Evolutionary conservation across 192 early-diverging fungal species (phyloP).

Genomic region (Phycomyces blakesleeanus): DNA sequence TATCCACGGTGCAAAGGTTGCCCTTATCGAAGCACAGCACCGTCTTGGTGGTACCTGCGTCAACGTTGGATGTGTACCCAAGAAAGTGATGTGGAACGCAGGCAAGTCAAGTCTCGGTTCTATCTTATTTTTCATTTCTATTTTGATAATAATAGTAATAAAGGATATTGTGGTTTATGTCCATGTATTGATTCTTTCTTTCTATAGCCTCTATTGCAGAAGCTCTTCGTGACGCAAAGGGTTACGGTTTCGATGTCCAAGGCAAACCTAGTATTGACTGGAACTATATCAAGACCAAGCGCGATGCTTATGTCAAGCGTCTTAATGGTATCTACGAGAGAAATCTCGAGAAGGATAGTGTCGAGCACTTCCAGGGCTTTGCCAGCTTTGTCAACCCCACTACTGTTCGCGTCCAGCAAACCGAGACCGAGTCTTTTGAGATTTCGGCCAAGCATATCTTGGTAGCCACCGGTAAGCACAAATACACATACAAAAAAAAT

Average conservation of each 20-base stretch:
- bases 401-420: conserved; percentile 55
- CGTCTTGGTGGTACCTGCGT: conserved; percentile 89
- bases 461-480: conserved; percentile 72
- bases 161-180: neutral
- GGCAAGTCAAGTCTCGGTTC: no score
- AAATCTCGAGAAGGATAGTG: conserved; percentile 82
- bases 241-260: conserved; percentile 81
- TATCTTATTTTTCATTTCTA: conserved; percentile 3
- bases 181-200: neutral
- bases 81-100: conserved; percentile 95
- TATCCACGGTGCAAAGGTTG: conserved; percentile 87
- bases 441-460: conserved; percentile 83
- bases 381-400: conserved; percentile 81
- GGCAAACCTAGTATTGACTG: conserved; percentile 66
- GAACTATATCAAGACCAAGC: conserved; percentile 79
- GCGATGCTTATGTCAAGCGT: conserved; percentile 95
- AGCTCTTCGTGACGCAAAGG: conserved; percentile 80
- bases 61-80: conserved; percentile 90
- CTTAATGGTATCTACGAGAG: conserved; percentile 95
- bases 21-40: conserved; percentile 77
- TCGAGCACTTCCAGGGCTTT: conserved; percentile 80
- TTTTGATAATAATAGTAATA: neutral
- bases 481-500: conserved; percentile 3
- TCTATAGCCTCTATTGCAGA: conserved; percentile 74
- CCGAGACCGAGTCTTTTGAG: conserved; percentile 30